These are phyloP conservation scores for Aspergillus costaricaensis DNA, from an alignment of 2,329 filamentous ascomycete species.

Conservation along the genomic window DNA sequence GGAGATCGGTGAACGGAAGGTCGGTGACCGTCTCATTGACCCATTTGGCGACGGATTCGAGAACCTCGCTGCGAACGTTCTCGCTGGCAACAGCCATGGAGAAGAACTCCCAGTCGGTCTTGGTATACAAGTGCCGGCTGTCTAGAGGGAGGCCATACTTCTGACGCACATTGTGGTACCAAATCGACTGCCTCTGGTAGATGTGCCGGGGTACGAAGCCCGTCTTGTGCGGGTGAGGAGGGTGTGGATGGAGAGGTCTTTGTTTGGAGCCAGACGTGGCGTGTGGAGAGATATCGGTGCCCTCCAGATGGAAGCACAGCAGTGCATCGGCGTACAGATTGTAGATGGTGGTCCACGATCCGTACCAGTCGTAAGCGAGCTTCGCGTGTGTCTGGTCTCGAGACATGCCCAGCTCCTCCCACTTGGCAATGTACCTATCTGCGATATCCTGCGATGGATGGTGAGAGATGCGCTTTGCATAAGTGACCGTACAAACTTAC, in stretches of 20 bases:
- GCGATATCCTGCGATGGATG: constrained; percentile 53
- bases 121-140: constrained; percentile 78
- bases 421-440: constrained; percentile 68
- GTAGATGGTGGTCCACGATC: constrained; percentile 82
- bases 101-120: constrained; percentile 91
- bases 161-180: constrained; percentile 78
- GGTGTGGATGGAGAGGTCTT: constrained; percentile 28
- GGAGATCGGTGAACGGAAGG: constrained; percentile 77
- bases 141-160: constrained; percentile 82
- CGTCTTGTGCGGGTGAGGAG: constrained; percentile 28
- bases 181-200: constrained; percentile 77
- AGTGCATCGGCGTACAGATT: constrained; percentile 80
- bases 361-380: constrained; percentile 76
- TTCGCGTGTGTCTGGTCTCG: constrained; percentile 71
- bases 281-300: constrained; percentile 35
- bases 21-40: constrained; percentile 80
- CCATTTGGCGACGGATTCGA: constrained; percentile 75
- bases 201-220: constrained; percentile 72
- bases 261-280: constrained; percentile 19
- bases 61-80: constrained; percentile 68
- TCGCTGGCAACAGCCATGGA: constrained; percentile 75
- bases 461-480: constrained; percentile 6
- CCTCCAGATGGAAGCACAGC: constrained; percentile 73
- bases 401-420: constrained; percentile 71
- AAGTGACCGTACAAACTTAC: constrained; percentile 25